Evolutionary conservation across 2,329 filamentous ascomycete genomes (phyloP).

Genomic region (Emergomyces africanus): DNA sequence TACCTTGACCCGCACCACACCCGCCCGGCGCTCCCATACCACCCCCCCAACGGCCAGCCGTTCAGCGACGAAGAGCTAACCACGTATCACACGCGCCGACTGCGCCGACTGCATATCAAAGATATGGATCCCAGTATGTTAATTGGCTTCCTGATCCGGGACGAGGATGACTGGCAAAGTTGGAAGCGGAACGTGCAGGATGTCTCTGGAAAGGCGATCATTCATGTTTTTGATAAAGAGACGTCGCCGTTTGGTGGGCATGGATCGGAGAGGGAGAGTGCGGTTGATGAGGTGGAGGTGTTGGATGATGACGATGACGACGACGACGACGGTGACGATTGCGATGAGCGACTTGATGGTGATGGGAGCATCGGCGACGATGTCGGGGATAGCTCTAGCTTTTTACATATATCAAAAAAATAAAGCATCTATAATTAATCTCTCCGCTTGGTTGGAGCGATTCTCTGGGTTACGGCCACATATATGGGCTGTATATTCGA

Average conservation of each 20-base stretch:
- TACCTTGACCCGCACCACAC: constrained; percentile 93
- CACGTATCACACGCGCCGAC: constrained; percentile 73
- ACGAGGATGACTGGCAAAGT: constrained; percentile 68
- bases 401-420: background rate
- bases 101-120: constrained; percentile 68
- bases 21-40: constrained; percentile 58
- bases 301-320: constrained; percentile 54
- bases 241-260: constrained; percentile 35
- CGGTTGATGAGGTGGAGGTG: constrained; percentile 80
- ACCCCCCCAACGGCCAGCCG: constrained; percentile 32
- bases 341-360: constrained; percentile 10
- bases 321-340: constrained; percentile 9
- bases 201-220: constrained; percentile 68
- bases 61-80: constrained; percentile 56
- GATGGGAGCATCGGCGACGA: background rate
- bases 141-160: constrained; percentile 76
- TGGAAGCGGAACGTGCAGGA: constrained; percentile 63
- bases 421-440: background rate
- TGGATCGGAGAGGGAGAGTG: constrained; percentile 50
- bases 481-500: too few species aligned
- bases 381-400: background rate
- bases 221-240: constrained; percentile 67
- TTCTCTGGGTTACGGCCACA: too few species aligned
- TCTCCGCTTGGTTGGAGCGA: background rate
- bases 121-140: constrained; percentile 99